Evolutionary conservation across 306 rosid genomes (phyloP).

Genomic region (Ormosia semicastrata): DNA sequence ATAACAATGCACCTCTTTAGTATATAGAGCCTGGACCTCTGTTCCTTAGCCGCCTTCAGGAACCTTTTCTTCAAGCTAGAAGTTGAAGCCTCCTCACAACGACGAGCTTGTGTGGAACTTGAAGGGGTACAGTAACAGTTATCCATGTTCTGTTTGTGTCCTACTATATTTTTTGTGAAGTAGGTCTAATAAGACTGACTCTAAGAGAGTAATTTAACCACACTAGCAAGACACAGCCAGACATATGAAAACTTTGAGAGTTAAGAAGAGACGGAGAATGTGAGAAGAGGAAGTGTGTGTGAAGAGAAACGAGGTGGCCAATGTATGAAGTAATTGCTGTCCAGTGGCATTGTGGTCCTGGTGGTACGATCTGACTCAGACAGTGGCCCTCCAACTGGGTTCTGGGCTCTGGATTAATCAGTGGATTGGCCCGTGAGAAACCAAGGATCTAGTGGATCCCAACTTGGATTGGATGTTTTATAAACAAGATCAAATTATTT

Average conservation of each 20-base stretch:
- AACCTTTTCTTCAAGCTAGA: constrained; percentile 51
- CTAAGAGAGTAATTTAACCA: background rate
- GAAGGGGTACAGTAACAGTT: constrained; percentile 30
- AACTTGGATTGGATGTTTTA: background rate
- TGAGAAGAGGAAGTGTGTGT: background rate
- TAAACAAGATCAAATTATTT: background rate
- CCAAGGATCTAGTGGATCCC: constrained; percentile 16
- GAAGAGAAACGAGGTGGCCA: background rate
- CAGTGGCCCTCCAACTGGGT: constrained; percentile 29
- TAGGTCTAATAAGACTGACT: background rate
- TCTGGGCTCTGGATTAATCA: constrained; percentile 2
- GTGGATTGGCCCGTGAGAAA: constrained; percentile 4
- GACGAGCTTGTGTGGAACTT: constrained; percentile 20
- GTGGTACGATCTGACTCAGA: constrained; percentile 37
- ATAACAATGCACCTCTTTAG: constrained; percentile 56
- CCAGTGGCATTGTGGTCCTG: constrained; percentile 32
- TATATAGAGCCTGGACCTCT: constrained; percentile 54
- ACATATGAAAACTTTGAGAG: background rate
- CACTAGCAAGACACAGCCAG: background rate
- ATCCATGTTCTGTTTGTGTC: constrained; percentile 21
- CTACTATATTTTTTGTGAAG: background rate
- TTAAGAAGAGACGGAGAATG: background rate
- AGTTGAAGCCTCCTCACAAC: constrained; percentile 10
- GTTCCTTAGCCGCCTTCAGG: constrained; percentile 46
- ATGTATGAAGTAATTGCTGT: background rate